Base-by-base conservation (phyloP, 1,284 basidiomycete genomes). In the Leccinum fuscescens region DNA sequence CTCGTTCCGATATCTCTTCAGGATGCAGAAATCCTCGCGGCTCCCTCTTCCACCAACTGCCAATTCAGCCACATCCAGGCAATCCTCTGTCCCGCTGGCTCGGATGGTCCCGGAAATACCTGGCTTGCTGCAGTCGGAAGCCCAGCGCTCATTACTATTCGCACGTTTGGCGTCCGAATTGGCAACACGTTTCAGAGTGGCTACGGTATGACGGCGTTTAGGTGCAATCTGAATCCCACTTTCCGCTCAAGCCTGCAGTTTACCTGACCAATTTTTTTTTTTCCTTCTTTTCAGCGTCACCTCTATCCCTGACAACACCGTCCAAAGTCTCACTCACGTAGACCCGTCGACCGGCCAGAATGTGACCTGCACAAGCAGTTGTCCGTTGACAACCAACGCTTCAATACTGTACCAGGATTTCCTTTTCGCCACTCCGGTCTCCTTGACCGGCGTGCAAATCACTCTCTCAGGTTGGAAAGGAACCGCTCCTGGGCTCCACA, bases 321-420 rank as follows among this genome's bases (percentile, higher is more conserved):
- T 93, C 22, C 87, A 88, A 69, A 85, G 84, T 15, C 79, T 96
- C 59, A 84, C 84, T 49, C 96, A 90, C 70, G 76, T 90, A 55
- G 92, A 98, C 70, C 89, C 90, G 0, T 70, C 77, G 4, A 92
- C 88, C 15, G 86, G 88, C 57, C 80, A 88, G 70, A 93, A 88
- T 67, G 73, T 77, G 66, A 90, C 90, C 0, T 95, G 92, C 74
- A 80, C 84, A 4, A 76, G 83, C 56, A 75, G 79, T 15, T 96
- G 92, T 69, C 90, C 93, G 1, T 79, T 95, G 35, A 84, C 85
- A n/a, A 85, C 84, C 35, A 83, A 93, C 69, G 72, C 89, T 1
- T 82, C 85, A 8, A 76, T 97, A 57, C 82, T 85, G 3, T 96
- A 94, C 73, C 93, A 96, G 73, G 94, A 96, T 73, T 96, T 94